phyloP scores from a whole-genome alignment of 2,329 filamentous ascomycete genomes.

The Myotisia sp. region DNA sequence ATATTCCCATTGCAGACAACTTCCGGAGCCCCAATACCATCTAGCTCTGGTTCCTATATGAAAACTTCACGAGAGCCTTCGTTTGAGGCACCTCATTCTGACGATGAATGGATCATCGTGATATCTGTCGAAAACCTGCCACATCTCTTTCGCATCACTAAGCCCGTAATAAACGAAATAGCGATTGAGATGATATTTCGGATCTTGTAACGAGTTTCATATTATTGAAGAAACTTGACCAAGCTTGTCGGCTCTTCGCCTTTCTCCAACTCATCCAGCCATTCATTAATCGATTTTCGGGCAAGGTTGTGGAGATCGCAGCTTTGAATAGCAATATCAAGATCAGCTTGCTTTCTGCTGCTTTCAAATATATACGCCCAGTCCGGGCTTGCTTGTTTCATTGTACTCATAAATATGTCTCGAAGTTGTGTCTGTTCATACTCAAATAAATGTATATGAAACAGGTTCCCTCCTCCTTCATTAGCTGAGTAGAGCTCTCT shows the following conservation, averaged over 20 bases:
- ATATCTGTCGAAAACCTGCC: too few species aligned
- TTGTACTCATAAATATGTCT: slow-evolving; percentile 5
- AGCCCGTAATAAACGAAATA: too few species aligned
- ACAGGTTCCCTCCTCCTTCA: slow-evolving; percentile 4
- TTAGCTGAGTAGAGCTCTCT: slow-evolving; percentile 1
- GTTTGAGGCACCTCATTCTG: too few species aligned
- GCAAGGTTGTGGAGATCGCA: slow-evolving; percentile 2
- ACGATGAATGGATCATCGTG: too few species aligned
- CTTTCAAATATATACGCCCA: slow-evolving; percentile 5
- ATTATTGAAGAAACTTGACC: not conserved
- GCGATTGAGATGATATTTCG: too few species aligned
- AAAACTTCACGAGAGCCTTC: too few species aligned
- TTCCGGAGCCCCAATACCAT: too few species aligned
- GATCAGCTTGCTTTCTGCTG: slow-evolving; percentile 1
- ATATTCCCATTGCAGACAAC: too few species aligned
- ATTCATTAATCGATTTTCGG: not conserved
- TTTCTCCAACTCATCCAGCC: slow-evolving; percentile 4
- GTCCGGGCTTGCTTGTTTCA: slow-evolving; percentile 5
- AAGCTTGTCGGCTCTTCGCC: slow-evolving; percentile 1
- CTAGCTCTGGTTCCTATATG: too few species aligned
- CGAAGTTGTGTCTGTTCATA: slow-evolving; percentile 9
- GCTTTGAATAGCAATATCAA: slow-evolving; percentile 6
- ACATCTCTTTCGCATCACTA: too few species aligned
- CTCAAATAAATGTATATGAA: slow-evolving; percentile 8
- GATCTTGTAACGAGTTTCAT: not conserved